Conservation (phyloP, 352 stramenopile species). For the Globisporangium splendens region DNA sequence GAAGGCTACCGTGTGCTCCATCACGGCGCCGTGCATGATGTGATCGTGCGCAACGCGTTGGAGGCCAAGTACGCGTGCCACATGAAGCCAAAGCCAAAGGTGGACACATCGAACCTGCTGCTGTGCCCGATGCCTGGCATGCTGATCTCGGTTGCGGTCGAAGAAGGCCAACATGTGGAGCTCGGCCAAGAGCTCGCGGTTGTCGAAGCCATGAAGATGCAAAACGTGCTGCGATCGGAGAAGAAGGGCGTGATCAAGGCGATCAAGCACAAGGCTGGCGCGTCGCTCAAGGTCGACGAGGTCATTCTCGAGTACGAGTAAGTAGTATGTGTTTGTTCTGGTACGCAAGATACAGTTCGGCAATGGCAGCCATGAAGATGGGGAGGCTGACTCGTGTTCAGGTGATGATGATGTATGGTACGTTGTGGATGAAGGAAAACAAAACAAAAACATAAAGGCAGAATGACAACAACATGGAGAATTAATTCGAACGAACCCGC, state of each 20-base stretch:
- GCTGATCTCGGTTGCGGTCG: conserved; percentile 79
- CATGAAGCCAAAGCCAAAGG: conserved; percentile 90
- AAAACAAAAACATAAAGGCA: no score
- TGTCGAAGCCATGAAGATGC: conserved; percentile 99
- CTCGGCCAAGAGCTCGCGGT: conserved; percentile 92
- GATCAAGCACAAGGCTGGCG: conserved; percentile 76
- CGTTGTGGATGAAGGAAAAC: no score
- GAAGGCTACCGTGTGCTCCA: conserved; percentile 82
- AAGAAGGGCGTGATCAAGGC: conserved; percentile 86
- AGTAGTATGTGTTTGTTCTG: conserved; percentile 6
- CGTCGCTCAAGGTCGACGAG: conserved; percentile 89
- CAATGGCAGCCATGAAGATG: no score
- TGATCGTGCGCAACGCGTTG: conserved; percentile 84
- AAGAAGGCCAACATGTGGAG: conserved; percentile 91
- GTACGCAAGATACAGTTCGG: no score
- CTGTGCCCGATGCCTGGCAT: conserved; percentile 95
- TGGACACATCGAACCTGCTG: conserved; percentile 91
- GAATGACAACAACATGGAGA: no score
- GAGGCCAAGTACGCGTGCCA: conserved; percentile 85
- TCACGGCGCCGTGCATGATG: conserved; percentile 85
- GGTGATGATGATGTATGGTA: no score
- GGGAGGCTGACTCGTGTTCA: no score
- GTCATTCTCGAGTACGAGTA: conserved; percentile 91
- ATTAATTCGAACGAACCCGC: no score
- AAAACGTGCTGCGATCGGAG: conserved; percentile 94